Evolutionary conservation across 768 basidiomycete genomes (phyloP), one percentile per base, ranked within the genome.

Genomic region (Lactifluus echinatus): DNA sequence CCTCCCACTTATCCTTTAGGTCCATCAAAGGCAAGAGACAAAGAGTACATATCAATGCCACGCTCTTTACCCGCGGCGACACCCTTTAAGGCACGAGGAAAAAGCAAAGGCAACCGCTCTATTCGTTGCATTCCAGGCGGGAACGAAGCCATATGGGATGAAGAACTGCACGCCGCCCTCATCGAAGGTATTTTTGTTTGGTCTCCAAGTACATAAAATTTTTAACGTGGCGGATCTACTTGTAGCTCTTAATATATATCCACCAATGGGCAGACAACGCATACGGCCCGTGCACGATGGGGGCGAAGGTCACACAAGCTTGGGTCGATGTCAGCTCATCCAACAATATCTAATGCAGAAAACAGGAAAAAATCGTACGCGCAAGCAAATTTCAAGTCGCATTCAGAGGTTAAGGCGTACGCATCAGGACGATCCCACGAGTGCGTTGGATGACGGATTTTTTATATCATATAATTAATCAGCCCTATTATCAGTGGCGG

Each of bases 301-400:
- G 12, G 34, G 23, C 42, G 49, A 48, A 26, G 26, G 40, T 26
- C 47, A 29, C 15, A 31, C 59, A 36, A 56, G 55, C 49, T 55
- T 74, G 54, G 72, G 72, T 50, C 71, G 72, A 19, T 73, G 73
- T 60, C 72, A 73, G 58, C 66, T 73, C 21, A 74, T 73, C 33
- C 72, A 74, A 29, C 70, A 71, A 0, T 73, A 74, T 44, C 66
- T 73, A 31, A 55, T 71, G 23, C 69, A 73, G 46, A 72, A 71
- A 57, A 73, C 72, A 14, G 72, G 72, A 14, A 73, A 67, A 59
- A 71, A 65, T 56, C 70, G 72, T 15, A 72, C 72, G 36, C 64
- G 72, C 55, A 73, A 73, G 61, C 72, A 73, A 55, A 73, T 73
- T 31, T 74, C 72, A 24, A 73, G 72, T 57, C 73, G 74, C 37